phyloP scores from a whole-genome alignment of 768 basidiomycete species.

The Hydnum rufescens region DNA sequence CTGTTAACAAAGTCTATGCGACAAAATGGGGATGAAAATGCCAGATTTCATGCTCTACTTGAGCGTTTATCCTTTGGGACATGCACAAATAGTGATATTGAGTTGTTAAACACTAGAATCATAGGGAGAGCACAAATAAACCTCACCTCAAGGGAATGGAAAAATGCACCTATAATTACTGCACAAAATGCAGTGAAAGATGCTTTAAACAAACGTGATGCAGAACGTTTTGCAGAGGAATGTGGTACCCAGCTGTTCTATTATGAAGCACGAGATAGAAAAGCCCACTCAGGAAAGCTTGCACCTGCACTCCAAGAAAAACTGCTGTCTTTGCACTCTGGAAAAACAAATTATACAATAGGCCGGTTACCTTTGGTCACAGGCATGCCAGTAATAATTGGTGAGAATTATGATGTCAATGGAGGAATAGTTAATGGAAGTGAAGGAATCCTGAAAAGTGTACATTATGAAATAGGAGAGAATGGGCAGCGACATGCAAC shows the following conservation, averaged over 20 bases:
- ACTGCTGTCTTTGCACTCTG: not conserved
- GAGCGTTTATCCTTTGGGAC: not conserved
- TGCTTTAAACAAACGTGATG: not conserved
- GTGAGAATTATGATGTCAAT: slow-evolving; percentile 22
- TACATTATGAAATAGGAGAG: slow-evolving; percentile 13
- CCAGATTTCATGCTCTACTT: not conserved
- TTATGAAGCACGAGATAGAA: slow-evolving; percentile 3
- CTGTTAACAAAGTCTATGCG: not conserved
- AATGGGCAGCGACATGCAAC: slow-evolving; percentile 10
- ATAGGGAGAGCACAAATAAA: not conserved
- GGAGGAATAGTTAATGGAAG: slow-evolving; percentile 23
- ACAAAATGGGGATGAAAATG: not conserved
- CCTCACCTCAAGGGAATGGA: not conserved
- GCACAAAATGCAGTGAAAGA: slow-evolving; percentile 4
- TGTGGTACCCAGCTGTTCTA: not conserved
- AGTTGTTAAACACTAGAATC: not conserved
- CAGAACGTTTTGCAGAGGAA: not conserved
- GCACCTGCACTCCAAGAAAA: not conserved
- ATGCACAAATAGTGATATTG: not conserved
- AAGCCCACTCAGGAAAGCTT: not conserved
- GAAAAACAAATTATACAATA: not conserved
- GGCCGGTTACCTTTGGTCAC: slow-evolving; percentile 4
- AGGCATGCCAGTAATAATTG: slow-evolving; percentile 8
- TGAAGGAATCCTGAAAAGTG: slow-evolving; percentile 12
- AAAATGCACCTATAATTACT: not conserved